These are phyloP conservation scores for Cutaneotrichosporon spelunceum DNA, from an alignment of 1,284 basidiomycete genomes.

Conservation along the genomic window DNA sequence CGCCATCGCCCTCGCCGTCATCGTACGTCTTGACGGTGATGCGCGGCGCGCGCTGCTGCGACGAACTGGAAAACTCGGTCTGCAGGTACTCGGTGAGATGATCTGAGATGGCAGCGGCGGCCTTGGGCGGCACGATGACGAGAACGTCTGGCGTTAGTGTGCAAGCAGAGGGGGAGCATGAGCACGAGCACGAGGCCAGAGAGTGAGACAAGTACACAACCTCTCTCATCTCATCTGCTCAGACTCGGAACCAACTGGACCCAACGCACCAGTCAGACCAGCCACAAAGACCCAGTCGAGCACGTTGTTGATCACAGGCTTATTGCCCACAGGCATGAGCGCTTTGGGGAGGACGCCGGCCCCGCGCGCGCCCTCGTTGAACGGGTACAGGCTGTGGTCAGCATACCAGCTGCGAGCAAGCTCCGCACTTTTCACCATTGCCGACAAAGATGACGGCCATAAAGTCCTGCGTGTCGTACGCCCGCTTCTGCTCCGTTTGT, in stretches of 20 bases:
- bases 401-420: slow-evolving; percentile 15
- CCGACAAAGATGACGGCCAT: slow-evolving; percentile 79
- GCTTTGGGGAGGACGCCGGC: slow-evolving; percentile 60
- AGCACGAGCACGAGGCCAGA: neutral
- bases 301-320: slow-evolving; percentile 77
- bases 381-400: slow-evolving; percentile 44
- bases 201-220: slow-evolving; percentile 1
- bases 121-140: slow-evolving; percentile 72
- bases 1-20: slow-evolving; percentile 46
- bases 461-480: slow-evolving; percentile 59
- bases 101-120: slow-evolving; percentile 70
- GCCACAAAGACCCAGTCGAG: slow-evolving; percentile 82
- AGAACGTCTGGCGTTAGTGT: slow-evolving; percentile 64
- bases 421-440: slow-evolving; percentile 80
- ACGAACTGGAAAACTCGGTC: slow-evolving; percentile 36
- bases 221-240: neutral
- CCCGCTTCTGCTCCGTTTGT: slow-evolving; percentile 1
- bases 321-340: slow-evolving; percentile 79
- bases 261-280: slow-evolving; percentile 69
- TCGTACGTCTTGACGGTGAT: slow-evolving; percentile 39
- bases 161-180: neutral
- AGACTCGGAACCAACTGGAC: neutral
- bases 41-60: slow-evolving; percentile 30
- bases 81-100: slow-evolving; percentile 64
- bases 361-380: slow-evolving; percentile 39